Base-by-base conservation (phyloP, 495 filamentous ascomycete species). In the Lepidopterella palustris region DNA sequence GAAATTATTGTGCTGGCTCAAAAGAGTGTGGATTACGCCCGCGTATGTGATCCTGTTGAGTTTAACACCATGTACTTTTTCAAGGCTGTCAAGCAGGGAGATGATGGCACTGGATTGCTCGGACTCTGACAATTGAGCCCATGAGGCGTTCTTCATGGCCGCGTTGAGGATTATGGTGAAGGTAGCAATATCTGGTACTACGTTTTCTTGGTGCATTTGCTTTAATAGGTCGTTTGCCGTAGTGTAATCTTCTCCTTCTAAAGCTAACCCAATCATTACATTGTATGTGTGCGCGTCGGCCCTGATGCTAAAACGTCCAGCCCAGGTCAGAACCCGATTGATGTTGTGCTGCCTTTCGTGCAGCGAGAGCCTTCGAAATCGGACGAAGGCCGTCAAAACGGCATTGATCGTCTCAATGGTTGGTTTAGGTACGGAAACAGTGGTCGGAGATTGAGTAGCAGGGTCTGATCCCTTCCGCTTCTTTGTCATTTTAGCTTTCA, bases 211-310 rank as follows among this genome's bases (percentile, higher is more conserved):
- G 52, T 73, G 53, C 83, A 86, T 86, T 21, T 75, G 62, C 8
- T 61, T 28, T 24, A 87, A 71, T 24, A 85, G 57, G 1, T 67
- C 61, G 39, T 72, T 60, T 21, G 78, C 74, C 24, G 73, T 67
- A 0, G 66, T 58, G 26, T 64, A 64, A 18, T 75, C 61, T 21
- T 73, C 75, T 35, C 70, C 59, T 18, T 77, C 76, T 58, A 90
- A 73, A 42, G 82, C 66, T 2, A 78, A 71, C 5, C 76, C 73
- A 25, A 92, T 74, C 9, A 89, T 76, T 3, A 77, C 83, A 71
- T 91, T 92, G 74, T 82, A 91, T 11, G 87, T 89, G 55, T 73
- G 72, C 31, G 79, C 70, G 65, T 88, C 80, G 18, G 84, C 83
- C 31, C 74, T 53, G 47, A 92, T 79, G 26, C 74, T 76, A 42